Evolutionary conservation across 2,329 filamentous ascomycete species (phyloP).

Genomic region (Juglanconis oblonga): DNA sequence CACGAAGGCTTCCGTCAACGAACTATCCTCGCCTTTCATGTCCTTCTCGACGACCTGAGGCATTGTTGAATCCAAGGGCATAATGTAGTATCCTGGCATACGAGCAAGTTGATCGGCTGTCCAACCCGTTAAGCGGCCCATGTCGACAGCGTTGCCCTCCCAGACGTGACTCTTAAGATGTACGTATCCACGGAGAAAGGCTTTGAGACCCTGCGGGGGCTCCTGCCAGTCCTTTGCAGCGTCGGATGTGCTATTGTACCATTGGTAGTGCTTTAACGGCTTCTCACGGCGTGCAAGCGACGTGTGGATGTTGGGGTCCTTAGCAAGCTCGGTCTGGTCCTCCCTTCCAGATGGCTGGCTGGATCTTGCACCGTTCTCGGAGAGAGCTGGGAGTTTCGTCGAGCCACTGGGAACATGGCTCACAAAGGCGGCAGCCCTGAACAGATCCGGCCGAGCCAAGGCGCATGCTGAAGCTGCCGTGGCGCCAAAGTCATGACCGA

Average conservation of each 20-base stretch:
- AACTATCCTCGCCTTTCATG: slow-evolving; percentile 50
- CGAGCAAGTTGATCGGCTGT: slow-evolving; percentile 52
- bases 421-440: slow-evolving; percentile 60
- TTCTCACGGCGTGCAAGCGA: slow-evolving; percentile 51
- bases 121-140: slow-evolving; percentile 53
- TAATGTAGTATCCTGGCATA: slow-evolving; percentile 68
- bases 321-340: background rate
- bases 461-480: slow-evolving; percentile 55
- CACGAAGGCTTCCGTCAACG: slow-evolving; percentile 50
- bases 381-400: slow-evolving; percentile 23
- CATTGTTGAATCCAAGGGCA: slow-evolving; percentile 58
- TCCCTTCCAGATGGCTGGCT: background rate
- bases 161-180: slow-evolving; percentile 65
- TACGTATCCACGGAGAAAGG: slow-evolving; percentile 65
- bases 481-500: slow-evolving; percentile 67
- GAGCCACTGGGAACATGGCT: slow-evolving; percentile 61
- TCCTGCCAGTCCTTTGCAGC: slow-evolving; percentile 46
- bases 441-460: slow-evolving; percentile 62
- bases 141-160: slow-evolving; percentile 43
- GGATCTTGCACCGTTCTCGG: rapidly evolving
- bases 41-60: slow-evolving; percentile 52
- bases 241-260: slow-evolving; percentile 54
- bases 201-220: slow-evolving; percentile 39
- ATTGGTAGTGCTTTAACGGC: slow-evolving; percentile 69
- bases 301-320: slow-evolving; percentile 46